phyloP scores from a whole-genome alignment of 1,139 yeast species.

The Nakaseomyces bracarensis region DNA sequence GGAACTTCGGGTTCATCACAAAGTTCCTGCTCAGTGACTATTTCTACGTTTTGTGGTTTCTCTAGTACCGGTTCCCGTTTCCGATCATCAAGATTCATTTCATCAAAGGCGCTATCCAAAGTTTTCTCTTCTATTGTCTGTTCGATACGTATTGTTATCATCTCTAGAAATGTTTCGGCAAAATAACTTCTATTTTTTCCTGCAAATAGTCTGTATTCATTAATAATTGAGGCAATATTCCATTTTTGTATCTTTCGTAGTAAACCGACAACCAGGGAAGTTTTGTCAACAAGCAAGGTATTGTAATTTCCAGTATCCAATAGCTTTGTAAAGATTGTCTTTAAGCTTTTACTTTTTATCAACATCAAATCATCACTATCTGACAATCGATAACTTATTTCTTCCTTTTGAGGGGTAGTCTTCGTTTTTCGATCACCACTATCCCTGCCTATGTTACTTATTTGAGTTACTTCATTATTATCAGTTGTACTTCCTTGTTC shows the following conservation, averaged over 20 bases:
- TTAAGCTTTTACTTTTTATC: conserved; percentile 49
- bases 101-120: conserved; percentile 4
- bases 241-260: conserved; percentile 78
- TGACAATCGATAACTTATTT: conserved; percentile 17
- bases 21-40: conserved; percentile 28
- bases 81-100: not conserved
- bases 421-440: not conserved
- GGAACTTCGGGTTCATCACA: conserved; percentile 28
- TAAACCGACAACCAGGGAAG: conserved; percentile 72
- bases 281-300: conserved; percentile 65
- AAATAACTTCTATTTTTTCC: conserved; percentile 67
- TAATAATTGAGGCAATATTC: conserved; percentile 76
- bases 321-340: conserved; percentile 49
- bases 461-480: too few species aligned
- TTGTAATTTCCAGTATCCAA: conserved; percentile 62
- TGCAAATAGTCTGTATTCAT: conserved; percentile 73
- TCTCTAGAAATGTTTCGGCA: conserved; percentile 76
- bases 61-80: conserved; percentile 8
- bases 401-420: not conserved
- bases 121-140: conserved; percentile 20
- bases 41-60: conserved; percentile 9
- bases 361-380: conserved; percentile 63
- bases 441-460: too few species aligned
- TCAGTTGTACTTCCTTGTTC: not conserved
- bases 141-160: conserved; percentile 50